These are phyloP conservation scores for Orbilia javanica DNA, from an alignment of 2,329 filamentous ascomycete species.

Conservation along the genomic window DNA sequence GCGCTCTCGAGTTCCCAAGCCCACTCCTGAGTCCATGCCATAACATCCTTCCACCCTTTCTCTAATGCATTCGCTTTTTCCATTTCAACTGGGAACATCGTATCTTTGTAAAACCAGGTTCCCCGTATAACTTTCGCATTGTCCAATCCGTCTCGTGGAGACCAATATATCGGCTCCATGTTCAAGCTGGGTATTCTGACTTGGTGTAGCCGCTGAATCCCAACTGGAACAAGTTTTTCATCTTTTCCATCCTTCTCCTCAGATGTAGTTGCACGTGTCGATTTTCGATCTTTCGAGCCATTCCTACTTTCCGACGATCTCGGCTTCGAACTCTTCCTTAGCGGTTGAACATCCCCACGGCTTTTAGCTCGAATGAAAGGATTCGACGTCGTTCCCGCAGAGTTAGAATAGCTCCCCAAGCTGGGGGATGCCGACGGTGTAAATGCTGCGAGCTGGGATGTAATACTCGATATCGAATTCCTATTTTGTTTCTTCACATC, in stretches of 20 bases:
- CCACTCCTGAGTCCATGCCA: constrained; percentile 93
- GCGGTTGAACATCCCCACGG: constrained; percentile 34
- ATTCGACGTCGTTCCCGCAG: constrained; percentile 54
- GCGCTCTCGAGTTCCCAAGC: constrained; percentile 89
- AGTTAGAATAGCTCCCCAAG: constrained; percentile 52
- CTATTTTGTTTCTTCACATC: constrained; percentile 43
- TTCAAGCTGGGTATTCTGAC: constrained; percentile 84
- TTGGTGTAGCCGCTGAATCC: constrained; percentile 88
- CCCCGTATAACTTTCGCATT: constrained; percentile 83
- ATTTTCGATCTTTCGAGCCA: constrained; percentile 51
- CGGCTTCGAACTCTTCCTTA: constrained; percentile 61
- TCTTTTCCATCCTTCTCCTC: constrained; percentile 47
- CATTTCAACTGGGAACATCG: constrained; percentile 89
- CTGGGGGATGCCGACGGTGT: constrained; percentile 49
- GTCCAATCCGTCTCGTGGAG: constrained; percentile 80
- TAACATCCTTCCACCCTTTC: constrained; percentile 86
- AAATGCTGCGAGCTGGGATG: constrained; percentile 24
- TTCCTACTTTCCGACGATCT: constrained; percentile 63
- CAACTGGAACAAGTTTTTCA: constrained; percentile 79
- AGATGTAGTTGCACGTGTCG: not conserved
- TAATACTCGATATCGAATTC: constrained; percentile 55
- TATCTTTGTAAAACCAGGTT: constrained; percentile 98
- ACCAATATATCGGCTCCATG: constrained; percentile 99
- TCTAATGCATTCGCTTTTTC: constrained; percentile 91
- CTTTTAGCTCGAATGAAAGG: constrained; percentile 55